phyloP scores from a whole-genome alignment of 441 rosid genomes.

The Populus tomentosa region DNA sequence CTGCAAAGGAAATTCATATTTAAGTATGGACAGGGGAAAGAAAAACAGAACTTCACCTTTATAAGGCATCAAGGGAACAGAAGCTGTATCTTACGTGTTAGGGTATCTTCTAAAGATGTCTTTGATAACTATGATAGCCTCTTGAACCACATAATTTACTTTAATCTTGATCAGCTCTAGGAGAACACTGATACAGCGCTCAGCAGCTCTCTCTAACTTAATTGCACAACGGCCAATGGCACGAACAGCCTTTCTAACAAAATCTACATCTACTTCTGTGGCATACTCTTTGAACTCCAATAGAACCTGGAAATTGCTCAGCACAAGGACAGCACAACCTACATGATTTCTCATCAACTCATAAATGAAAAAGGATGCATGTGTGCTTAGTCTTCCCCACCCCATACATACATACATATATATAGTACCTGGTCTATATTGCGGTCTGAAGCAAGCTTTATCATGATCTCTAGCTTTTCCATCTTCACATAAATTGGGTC shows the following conservation, averaged over 20 bases:
- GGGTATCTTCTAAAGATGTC: slow-evolving; percentile 99
- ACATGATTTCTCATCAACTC: not conserved
- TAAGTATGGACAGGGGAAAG: not conserved
- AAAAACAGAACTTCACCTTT: not conserved
- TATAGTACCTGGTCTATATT: slow-evolving; percentile 89
- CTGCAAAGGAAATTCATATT: slow-evolving; percentile 37
- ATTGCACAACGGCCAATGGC: slow-evolving; percentile 98
- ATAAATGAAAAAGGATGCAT: not conserved
- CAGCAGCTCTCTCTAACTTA: slow-evolving; percentile 97
- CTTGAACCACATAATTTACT: slow-evolving; percentile 98
- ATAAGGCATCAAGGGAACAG: slow-evolving; percentile 3
- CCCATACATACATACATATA: too few species aligned
- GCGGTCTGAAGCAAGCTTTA: slow-evolving; percentile 96
- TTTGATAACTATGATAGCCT: slow-evolving; percentile 97
- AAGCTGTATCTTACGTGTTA: slow-evolving; percentile 60
- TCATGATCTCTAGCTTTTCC: slow-evolving; percentile 98
- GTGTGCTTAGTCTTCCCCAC: not conserved
- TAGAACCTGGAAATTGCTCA: slow-evolving; percentile 55
- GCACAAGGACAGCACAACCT: slow-evolving; percentile 14
- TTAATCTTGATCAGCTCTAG: slow-evolving; percentile 97
- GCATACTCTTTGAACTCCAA: slow-evolving; percentile 98
- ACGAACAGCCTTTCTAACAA: slow-evolving; percentile 95
- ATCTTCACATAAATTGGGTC: slow-evolving; percentile 99
- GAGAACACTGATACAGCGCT: slow-evolving; percentile 96
- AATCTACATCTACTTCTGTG: slow-evolving; percentile 96